Percentiles rank a stretch among this genome's conserved stretches.
Evolutionary conservation across 1,284 basidiomycete genomes (phyloP).

Genomic region (Puccinia brachypodii): DNA sequence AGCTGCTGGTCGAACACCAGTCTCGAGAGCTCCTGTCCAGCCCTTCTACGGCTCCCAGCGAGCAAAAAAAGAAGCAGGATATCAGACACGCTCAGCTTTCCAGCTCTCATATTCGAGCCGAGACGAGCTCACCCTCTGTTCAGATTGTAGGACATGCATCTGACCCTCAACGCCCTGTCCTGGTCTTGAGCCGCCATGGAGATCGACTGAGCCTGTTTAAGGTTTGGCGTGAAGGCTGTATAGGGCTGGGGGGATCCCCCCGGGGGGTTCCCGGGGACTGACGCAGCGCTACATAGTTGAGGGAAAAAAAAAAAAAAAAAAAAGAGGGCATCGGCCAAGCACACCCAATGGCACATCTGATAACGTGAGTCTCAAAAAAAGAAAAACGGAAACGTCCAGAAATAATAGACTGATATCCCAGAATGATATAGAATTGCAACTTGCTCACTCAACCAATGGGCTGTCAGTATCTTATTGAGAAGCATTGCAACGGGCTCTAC

Average conservation of each 20-base stretch:
- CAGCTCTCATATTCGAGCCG: too few species aligned
- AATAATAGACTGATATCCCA: not conserved
- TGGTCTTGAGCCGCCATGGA: not conserved
- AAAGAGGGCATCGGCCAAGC: not conserved
- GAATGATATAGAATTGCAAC: constrained; percentile 21
- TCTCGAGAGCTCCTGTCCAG: constrained; percentile 17
- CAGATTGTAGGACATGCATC: constrained; percentile 46
- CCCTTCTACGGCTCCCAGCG: not conserved
- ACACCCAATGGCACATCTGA: constrained; percentile 37
- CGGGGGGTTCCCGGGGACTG: not conserved
- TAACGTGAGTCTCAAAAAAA: constrained; percentile 1
- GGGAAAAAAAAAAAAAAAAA: too few species aligned
- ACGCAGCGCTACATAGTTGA: too few species aligned
- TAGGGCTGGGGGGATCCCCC: not conserved
- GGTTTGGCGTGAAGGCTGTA: too few species aligned
- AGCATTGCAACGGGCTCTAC: too few species aligned
- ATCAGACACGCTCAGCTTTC: not conserved
- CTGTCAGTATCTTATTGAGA: constrained; percentile 38
- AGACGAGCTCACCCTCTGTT: constrained; percentile 29
- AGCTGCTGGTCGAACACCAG: constrained; percentile 30
- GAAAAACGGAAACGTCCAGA: not conserved
- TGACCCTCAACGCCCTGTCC: constrained; percentile 14
- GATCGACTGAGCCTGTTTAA: too few species aligned
- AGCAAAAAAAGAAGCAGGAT: not conserved
- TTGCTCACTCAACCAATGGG: constrained; percentile 47